Percentiles rank a stretch among this genome's conserved stretches.
Evolutionary conservation across 1,284 basidiomycete genomes (phyloP).

Genomic region (Ceratobasidium sp.): DNA sequence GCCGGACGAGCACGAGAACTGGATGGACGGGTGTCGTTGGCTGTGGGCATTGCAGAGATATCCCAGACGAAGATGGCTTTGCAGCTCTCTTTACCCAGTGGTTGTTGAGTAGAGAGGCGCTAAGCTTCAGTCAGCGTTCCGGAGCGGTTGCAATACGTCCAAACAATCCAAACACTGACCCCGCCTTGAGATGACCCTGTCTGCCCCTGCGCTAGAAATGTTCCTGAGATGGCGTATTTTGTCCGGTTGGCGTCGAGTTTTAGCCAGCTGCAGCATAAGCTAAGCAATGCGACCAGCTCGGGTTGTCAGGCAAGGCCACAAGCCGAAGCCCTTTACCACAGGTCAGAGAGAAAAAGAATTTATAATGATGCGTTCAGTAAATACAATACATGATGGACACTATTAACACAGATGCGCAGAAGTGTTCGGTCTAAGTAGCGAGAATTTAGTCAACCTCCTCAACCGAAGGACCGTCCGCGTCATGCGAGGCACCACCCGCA

Average conservation of each 20-base stretch:
- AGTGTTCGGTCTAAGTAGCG: conserved; percentile 27
- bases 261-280: not conserved
- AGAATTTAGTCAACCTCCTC: conserved; percentile 70
- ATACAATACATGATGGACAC: conserved; percentile 34
- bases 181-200: not conserved
- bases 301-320: too few relatives aligned
- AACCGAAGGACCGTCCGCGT: conserved; percentile 82
- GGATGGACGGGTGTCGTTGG: conserved; percentile 3
- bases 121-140: conserved; percentile 6
- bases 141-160: conserved; percentile 25
- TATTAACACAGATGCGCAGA: conserved; percentile 33
- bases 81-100: conserved; percentile 6
- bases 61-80: not conserved
- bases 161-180: conserved; percentile 1
- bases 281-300: not conserved
- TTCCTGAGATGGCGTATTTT: too few relatives aligned
- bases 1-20: conserved; percentile 26
- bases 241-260: conserved; percentile 1
- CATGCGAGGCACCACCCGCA: conserved; percentile 55
- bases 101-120: conserved; percentile 39
- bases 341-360: conserved; percentile 22
- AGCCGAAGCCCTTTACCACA: too few relatives aligned
- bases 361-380: conserved; percentile 24
- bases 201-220: not conserved
- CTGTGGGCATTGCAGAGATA: conserved; percentile 15